Base-by-base conservation (phyloP, 306 rosid species). In the Vigna nakashimae region DNA sequence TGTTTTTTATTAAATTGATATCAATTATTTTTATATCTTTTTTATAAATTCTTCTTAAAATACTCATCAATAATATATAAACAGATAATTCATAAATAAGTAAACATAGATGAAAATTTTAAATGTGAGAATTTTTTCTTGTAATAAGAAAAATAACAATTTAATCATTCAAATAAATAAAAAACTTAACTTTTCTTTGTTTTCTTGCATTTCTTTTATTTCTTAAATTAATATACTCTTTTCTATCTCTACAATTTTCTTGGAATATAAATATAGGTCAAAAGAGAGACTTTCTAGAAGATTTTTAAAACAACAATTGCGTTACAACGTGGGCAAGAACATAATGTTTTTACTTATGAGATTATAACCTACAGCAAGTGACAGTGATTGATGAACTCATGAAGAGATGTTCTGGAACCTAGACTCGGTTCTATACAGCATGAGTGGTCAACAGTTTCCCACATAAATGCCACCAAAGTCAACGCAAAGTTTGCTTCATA, bases 321-420 rank as follows among this genome's bases (percentile, higher is more conserved):
- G 8, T 50, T 30, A 7, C 2, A 17, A 30, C 11, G 9, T 32
- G 46, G 45, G 45, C 2, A 50, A 9, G n/a, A 69, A 2, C 22
- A 69, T 28, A 26, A 24, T 43, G 2, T 6, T 16, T 13, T 16
- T 14, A n/a, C 0, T 26, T 2, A 13, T 20, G 65, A 16, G 68
- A 62, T 30, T 34, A n/a, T 32, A 30, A 28, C 2, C 4, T 60
- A 2, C 1, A 2, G 1, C 13, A 42, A 3, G 66, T 60, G 20
- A 60, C 7, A 60, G 7, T 28, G 66, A 60, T 60, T 45, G 57
- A 59, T 28, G 53, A 67, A 1, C 12, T 42, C 12, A 9, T 42
- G 46, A 16, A 7, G 64, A 43, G 8, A 24, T 46, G 13, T 74
- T 74, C 60, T 74, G 38, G 79, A 46, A 62, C 20, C 20, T 48